phyloP scores from a whole-genome alignment of 108 stramenopile species.

The Fragilaria crotonensis region DNA sequence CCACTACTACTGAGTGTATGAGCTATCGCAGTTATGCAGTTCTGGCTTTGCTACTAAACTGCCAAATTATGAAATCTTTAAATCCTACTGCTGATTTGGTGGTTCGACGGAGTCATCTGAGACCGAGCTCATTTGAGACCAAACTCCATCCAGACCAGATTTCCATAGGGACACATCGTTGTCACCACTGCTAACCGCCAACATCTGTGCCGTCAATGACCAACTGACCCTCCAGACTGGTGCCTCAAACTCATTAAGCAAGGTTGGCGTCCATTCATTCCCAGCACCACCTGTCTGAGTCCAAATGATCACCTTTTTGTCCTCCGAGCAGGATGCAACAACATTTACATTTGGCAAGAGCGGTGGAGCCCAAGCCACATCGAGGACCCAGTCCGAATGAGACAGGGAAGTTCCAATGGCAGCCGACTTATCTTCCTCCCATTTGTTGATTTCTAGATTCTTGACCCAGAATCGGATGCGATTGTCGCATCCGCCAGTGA shows the following conservation, averaged over 20 bases:
- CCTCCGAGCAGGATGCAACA: slow-evolving; percentile 94
- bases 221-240: slow-evolving; percentile 99
- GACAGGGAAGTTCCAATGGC: slow-evolving; percentile 16
- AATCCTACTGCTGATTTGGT: no score
- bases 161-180: slow-evolving; percentile 94
- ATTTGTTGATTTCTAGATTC: slow-evolving; percentile 28
- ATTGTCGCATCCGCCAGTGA: slow-evolving; percentile 95
- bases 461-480: slow-evolving; percentile 87
- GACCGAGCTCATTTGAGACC: slow-evolving; percentile 58
- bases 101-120: no score
- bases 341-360: slow-evolving; percentile 81
- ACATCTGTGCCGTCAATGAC: slow-evolving; percentile 94
- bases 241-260: slow-evolving; percentile 79
- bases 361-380: slow-evolving; percentile 96
- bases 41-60: no score
- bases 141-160: slow-evolving; percentile 67
- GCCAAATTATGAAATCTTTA: no score
- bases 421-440: slow-evolving; percentile 48
- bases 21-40: no score
- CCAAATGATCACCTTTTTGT: slow-evolving; percentile 93
- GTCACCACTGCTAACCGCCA: slow-evolving; percentile 96
- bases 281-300: slow-evolving; percentile 41
- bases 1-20: no score
- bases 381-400: slow-evolving; percentile 95
- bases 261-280: slow-evolving; percentile 66